Percentiles rank a stretch among this genome's conserved stretches.
phyloP scores from a whole-genome alignment of 192 early-diverging fungal species.

The Funneliformis mosseae region DNA sequence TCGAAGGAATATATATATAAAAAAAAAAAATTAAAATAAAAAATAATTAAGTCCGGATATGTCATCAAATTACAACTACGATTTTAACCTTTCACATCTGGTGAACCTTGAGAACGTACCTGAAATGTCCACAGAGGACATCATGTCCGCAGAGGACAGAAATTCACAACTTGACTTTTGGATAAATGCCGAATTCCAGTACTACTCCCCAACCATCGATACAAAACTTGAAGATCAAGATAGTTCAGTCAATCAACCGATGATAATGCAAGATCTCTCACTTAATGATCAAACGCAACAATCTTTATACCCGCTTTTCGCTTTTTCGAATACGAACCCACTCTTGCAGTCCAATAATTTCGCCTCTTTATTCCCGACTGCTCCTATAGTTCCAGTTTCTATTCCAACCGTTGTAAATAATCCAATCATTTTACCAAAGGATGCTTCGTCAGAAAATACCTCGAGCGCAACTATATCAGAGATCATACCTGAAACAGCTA shows the following conservation, averaged over 20 bases:
- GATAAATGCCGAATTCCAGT: background rate
- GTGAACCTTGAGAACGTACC: background rate
- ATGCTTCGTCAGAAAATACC: background rate
- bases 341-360: background rate
- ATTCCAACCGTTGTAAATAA: background rate
- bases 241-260: background rate
- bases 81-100: background rate
- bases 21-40: too few relatives aligned
- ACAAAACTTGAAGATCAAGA: background rate
- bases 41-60: background rate
- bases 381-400: background rate
- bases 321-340: background rate
- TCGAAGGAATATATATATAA: too few relatives aligned
- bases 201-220: background rate
- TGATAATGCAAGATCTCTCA: background rate
- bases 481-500: background rate
- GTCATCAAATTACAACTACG: background rate
- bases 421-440: background rate
- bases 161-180: background rate
- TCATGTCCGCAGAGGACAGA: constrained; percentile 12
- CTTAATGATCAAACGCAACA: background rate
- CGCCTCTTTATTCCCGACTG: background rate
- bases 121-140: constrained; percentile 11
- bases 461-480: background rate
- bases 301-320: background rate